These are phyloP conservation scores for Russula abietina DNA, from an alignment of 768 basidiomycete species.

Conservation along the genomic window DNA sequence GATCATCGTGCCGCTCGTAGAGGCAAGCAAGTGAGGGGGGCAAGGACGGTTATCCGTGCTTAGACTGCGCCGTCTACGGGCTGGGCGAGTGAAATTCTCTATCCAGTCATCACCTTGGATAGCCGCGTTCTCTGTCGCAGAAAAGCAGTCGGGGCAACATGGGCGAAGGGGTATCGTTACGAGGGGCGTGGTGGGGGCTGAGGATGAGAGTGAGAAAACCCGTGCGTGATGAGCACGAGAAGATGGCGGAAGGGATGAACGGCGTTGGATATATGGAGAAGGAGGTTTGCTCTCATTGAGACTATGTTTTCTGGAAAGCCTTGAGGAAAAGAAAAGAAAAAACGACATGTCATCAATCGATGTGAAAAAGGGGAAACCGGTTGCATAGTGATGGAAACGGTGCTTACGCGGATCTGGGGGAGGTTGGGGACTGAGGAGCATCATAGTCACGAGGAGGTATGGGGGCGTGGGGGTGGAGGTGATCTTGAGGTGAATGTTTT, in stretches of 20 bases:
- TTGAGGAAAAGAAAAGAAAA: not conserved
- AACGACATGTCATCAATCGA: not conserved
- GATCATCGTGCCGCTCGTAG: conserved; percentile 12
- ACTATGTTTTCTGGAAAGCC: conserved; percentile 18
- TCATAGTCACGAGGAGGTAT: conserved; percentile 40
- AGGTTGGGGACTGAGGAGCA: conserved; percentile 39
- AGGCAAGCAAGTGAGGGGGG: conserved; percentile 14
- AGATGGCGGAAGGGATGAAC: conserved; percentile 19
- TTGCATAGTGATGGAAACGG: not conserved
- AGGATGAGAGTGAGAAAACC: conserved; percentile 10
- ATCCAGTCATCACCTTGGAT: conserved; percentile 53
- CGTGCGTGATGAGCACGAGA: conserved; percentile 10
- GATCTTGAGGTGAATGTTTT: conserved; percentile 25
- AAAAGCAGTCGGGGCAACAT: conserved; percentile 62
- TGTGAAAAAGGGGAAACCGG: not conserved
- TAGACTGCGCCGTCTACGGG: conserved; percentile 47
- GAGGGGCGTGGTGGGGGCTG: conserved; percentile 28
- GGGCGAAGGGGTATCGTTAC: conserved; percentile 62
- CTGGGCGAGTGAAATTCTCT: conserved; percentile 58
- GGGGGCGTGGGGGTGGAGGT: conserved; percentile 1
- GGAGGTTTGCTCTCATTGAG: conserved; percentile 20
- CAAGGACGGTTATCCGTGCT: conserved; percentile 27
- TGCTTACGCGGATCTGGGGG: conserved; percentile 9
- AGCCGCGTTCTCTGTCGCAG: conserved; percentile 50
- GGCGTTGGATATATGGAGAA: conserved; percentile 52